Evolutionary conservation across 495 filamentous ascomycete species (phyloP), one percentile per base, ranked within the genome.

Genomic region (Trichoderma virens): DNA sequence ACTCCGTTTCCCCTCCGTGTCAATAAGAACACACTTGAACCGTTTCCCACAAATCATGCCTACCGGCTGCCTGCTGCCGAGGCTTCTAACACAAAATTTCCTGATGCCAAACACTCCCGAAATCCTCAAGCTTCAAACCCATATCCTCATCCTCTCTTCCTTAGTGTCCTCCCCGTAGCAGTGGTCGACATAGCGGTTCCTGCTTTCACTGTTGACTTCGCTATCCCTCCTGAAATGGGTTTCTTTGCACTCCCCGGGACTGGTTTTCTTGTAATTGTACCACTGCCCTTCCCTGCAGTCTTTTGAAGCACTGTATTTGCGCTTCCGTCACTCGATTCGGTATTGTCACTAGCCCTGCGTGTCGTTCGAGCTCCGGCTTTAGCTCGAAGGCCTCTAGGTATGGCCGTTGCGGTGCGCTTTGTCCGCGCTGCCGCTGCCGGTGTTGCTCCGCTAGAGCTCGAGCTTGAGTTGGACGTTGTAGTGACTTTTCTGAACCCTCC

Each of bases 321-420:
- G 69, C 80, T 83, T 23, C 68, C 73, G 27, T 83, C 78, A 66
- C 80, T 83, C 23, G 79, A 72, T 66, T 81, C 80, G 70, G 76
- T 79, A 39, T 70, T 72, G 61, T 68, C 74, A 64, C 81, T 84
- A 66, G 72, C 70, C 64, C 80, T 76, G 39, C 80, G 77, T 65
- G 72, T 73, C 14, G 74, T 75, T 59, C 77, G 74, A 67, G 71
- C 77, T 7, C 75, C 73, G 9, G 75, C 68, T 64, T 73, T 67
- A 8, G 72, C 65, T 3, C 70, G 65, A 0, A 72, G 66, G 0
- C 70, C 61, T 0, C 63, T 51, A 11, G 60, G 30, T 1, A 66
- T 64, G 13, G 70, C 59, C 9, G 70, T 65, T 7, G 75, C 68
- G 20, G 73, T 71, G 54, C 76, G 69, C 62, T 77, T 74, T 30